Evolutionary conservation across 768 basidiomycete species (phyloP).

Genomic region (Pleurotus djamor): DNA sequence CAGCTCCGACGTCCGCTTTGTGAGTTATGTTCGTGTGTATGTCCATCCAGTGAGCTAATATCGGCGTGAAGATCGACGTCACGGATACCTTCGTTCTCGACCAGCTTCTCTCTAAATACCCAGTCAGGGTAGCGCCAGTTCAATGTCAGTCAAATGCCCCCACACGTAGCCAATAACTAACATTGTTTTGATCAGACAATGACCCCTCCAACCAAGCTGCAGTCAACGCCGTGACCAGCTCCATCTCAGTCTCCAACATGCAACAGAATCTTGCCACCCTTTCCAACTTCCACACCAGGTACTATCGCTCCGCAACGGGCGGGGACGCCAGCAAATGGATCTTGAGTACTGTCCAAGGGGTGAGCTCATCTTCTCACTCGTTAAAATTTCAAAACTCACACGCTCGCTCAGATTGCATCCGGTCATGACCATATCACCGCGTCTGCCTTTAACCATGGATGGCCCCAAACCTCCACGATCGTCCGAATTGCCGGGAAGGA

Average conservation of each 20-base stretch:
- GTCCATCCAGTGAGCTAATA: neutral
- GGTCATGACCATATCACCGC: conserved; percentile 25
- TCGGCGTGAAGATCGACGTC: conserved; percentile 24
- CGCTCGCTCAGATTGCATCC: conserved; percentile 5
- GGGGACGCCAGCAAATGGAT: conserved; percentile 30
- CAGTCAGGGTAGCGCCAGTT: conserved; percentile 3
- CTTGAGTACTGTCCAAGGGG: conserved; percentile 19
- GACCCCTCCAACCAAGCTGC: conserved; percentile 21
- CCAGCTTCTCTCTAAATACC: conserved; percentile 4
- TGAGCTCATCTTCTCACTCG: conserved; percentile 6
- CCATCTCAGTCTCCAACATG: conserved; percentile 22
- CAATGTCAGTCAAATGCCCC: neutral
- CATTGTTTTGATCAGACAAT: conserved; percentile 13
- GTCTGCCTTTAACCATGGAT: conserved; percentile 27
- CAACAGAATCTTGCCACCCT: conserved; percentile 25
- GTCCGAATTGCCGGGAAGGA: conserved; percentile 32
- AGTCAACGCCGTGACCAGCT: conserved; percentile 18
- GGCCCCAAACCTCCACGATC: conserved; percentile 31
- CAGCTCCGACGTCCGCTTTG: conserved; percentile 17
- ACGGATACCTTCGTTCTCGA: conserved; percentile 26
- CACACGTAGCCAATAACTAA: too few relatives aligned
- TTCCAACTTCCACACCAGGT: conserved; percentile 31
- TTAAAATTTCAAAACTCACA: neutral
- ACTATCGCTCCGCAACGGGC: conserved; percentile 28
- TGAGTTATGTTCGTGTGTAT: conserved; percentile 12